A percentile compares a stretch with the other conserved stretches of the same genome.
phyloP scores from a whole-genome alignment of 2,329 filamentous ascomycete genomes.

The Sporothrix brasiliensis region DNA sequence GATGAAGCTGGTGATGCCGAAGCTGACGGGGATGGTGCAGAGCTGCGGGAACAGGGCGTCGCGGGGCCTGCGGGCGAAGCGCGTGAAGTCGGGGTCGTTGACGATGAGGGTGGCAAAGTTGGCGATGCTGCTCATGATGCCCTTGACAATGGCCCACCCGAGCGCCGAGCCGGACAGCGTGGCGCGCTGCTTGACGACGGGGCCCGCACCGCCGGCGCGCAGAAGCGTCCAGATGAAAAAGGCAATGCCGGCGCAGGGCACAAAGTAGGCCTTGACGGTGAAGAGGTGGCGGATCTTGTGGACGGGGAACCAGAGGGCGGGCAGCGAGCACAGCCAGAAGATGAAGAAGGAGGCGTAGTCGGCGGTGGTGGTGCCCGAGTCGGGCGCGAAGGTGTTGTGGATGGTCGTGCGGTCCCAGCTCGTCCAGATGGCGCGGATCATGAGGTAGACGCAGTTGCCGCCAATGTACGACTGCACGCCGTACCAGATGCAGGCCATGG shows the following conservation, averaged over 20 bases:
- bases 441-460: conserved; percentile 80
- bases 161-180: conserved; percentile 47
- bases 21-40: conserved; percentile 70
- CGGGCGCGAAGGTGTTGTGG: conserved; percentile 47
- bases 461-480: conserved; percentile 81
- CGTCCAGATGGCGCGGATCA: conserved; percentile 81
- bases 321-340: conserved; percentile 40
- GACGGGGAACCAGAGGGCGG: conserved; percentile 41
- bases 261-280: conserved; percentile 83
- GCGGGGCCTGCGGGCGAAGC: conserved; percentile 75
- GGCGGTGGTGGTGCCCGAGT: conserved; percentile 43
- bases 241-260: conserved; percentile 78
- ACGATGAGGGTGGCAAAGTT: conserved; percentile 89
- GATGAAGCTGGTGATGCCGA: conserved; percentile 81
- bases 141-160: conserved; percentile 80
- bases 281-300: conserved; percentile 41
- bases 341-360: conserved; percentile 38
- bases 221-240: conserved; percentile 88
- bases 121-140: conserved; percentile 85
- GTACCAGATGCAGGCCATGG: conserved; percentile 46
- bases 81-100: conserved; percentile 80
- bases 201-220: conserved; percentile 78
- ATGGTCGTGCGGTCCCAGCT: conserved; percentile 51
- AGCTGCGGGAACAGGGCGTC: conserved; percentile 83
- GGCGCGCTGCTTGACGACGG: conserved; percentile 69